Conservation (phyloP, 306 rosid species). For the Castanospermum australe region DNA sequence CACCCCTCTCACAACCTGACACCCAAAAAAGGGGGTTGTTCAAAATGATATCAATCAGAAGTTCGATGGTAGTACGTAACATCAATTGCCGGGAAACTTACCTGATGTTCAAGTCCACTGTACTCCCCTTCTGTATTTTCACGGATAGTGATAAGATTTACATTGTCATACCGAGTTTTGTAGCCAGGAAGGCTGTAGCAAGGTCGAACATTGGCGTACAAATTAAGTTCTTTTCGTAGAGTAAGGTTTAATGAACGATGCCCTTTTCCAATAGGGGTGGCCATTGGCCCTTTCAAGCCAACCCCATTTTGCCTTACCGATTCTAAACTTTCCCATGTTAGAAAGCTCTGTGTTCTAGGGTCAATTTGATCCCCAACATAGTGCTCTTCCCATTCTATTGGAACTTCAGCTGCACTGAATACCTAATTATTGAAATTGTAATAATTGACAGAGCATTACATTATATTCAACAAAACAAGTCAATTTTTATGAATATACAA, state of each 20-base stretch:
- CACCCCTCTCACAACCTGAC: conserved; percentile 81
- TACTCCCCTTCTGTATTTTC: conserved; percentile 83
- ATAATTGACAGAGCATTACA: background rate
- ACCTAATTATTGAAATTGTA: conserved; percentile 34
- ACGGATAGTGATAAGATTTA: conserved; percentile 72
- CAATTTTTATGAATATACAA: background rate
- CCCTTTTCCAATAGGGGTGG: conserved; percentile 75
- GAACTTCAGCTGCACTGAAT: conserved; percentile 55
- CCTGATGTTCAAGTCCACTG: conserved; percentile 86
- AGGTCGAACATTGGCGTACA: conserved; percentile 81
- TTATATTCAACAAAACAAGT: background rate
- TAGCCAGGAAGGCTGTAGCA: conserved; percentile 80
- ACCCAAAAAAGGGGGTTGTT: conserved; percentile 10
- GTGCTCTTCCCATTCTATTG: conserved; percentile 81
- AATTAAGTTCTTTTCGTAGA: conserved; percentile 68
- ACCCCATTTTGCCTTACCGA: conserved; percentile 59
- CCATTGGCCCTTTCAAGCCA: conserved; percentile 78
- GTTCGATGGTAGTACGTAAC: background rate
- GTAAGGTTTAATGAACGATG: conserved; percentile 81
- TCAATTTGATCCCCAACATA: conserved; percentile 58
- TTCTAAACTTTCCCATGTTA: conserved; percentile 82
- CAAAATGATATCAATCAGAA: background rate
- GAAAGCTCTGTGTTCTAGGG: conserved; percentile 68
- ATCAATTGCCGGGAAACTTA: conserved; percentile 26
- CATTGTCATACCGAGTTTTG: conserved; percentile 72